Percentiles rank a stretch among this genome's conserved stretches.
Evolutionary conservation across 345 rosid species (phyloP).

Genomic region (Chamaenerion angustifolium): DNA sequence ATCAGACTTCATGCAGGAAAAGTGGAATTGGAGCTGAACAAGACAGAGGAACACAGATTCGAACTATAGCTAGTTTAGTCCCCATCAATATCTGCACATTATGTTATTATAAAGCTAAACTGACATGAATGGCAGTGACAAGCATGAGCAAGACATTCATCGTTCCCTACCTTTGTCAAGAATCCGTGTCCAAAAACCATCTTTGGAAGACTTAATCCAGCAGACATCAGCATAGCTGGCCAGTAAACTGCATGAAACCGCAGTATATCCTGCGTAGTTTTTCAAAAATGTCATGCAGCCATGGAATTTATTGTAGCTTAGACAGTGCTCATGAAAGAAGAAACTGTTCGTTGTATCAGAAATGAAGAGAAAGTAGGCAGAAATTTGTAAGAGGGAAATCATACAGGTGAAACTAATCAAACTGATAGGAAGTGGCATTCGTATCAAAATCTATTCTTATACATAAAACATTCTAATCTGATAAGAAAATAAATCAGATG

Average conservation of each 20-base stretch:
- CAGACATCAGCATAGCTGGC: slow-evolving; percentile 98
- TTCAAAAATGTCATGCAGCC: background rate
- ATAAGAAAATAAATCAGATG: background rate
- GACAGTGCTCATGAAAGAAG: too few relatives aligned
- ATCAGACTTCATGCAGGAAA: too few relatives aligned
- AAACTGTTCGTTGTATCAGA: too few relatives aligned
- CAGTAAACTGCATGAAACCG: slow-evolving; percentile 95
- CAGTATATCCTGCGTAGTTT: slow-evolving; percentile 59
- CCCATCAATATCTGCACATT: too few relatives aligned
- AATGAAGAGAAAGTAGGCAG: too few relatives aligned
- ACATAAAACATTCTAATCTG: background rate
- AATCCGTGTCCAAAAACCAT: slow-evolving; percentile 92
- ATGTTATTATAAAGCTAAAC: too few relatives aligned
- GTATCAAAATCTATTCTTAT: background rate
- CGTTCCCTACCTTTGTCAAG: slow-evolving; percentile 60
- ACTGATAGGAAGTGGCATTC: too few relatives aligned
- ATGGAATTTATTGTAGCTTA: background rate
- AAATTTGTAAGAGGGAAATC: too few relatives aligned
- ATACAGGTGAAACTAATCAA: too few relatives aligned
- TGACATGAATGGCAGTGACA: background rate
- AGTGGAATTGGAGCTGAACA: too few relatives aligned
- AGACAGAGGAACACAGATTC: too few relatives aligned
- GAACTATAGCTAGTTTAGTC: too few relatives aligned
- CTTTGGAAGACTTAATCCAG: slow-evolving; percentile 69
- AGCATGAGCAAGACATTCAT: background rate